A percentile compares a stretch with the other conserved stretches of the same genome.
Evolutionary conservation across 208 protist genomes (phyloP).

Genomic region (Trichomonas gallinae): DNA sequence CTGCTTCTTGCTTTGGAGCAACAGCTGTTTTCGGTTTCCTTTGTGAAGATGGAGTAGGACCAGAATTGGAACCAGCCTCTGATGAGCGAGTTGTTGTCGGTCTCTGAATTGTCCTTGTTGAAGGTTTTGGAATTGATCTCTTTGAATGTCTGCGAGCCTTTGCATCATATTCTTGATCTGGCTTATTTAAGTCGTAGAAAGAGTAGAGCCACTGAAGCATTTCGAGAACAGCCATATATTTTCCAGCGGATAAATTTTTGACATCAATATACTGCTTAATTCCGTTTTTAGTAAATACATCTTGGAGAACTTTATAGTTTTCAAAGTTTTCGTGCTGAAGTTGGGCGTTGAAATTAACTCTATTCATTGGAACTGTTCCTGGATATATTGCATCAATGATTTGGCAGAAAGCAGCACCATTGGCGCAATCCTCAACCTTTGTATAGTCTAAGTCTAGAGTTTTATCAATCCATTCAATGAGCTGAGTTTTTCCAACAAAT

Average conservation of each 20-base stretch:
- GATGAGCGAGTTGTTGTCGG: no score
- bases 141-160: not conserved
- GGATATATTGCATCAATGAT: conserved; percentile 12
- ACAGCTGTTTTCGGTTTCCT: not conserved
- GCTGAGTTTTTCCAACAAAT: not conserved
- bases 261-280: not conserved
- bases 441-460: not conserved
- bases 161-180: not conserved
- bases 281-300: not conserved
- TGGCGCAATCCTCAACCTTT: not conserved
- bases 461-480: conserved; percentile 14
- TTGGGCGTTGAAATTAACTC: not conserved
- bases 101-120: not conserved
- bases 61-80: not conserved
- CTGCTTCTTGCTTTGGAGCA: not conserved
- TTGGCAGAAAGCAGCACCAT: conserved; percentile 9
- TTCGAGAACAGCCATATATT: not conserved
- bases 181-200: not conserved
- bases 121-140: not conserved
- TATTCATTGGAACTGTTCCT: not conserved
- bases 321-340: not conserved
- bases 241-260: not conserved
- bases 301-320: conserved; percentile 15
- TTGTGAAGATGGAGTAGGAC: not conserved
- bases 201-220: not conserved